Percentiles rank a stretch among this genome's conserved stretches.
Evolutionary conservation across 2,329 filamentous ascomycete species (phyloP).

Genomic region (Byssothecium circinans): DNA sequence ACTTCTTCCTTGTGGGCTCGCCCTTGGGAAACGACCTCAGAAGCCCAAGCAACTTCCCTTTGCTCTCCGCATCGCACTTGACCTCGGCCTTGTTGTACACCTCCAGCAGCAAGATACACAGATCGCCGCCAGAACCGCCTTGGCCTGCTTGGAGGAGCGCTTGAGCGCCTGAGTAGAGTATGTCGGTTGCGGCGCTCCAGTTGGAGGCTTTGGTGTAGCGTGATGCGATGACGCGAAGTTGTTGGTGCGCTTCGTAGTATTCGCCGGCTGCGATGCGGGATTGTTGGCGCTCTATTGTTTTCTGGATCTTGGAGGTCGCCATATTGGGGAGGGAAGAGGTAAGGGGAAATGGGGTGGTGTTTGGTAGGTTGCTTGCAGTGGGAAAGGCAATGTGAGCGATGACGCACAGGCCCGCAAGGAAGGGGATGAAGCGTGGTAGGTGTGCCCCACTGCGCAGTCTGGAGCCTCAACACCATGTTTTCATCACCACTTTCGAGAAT

Average conservation of each 20-base stretch:
- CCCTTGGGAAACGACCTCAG: slow-evolving; percentile 77
- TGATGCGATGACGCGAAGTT: slow-evolving; percentile 91
- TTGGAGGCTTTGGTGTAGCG: slow-evolving; percentile 89
- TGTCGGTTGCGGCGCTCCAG: slow-evolving; percentile 82
- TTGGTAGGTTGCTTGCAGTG: too few species aligned
- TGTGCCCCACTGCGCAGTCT: neutral
- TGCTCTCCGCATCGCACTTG: slow-evolving; percentile 71
- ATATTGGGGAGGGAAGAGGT: neutral
- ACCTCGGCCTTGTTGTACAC: slow-evolving; percentile 87
- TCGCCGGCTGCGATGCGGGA: slow-evolving; percentile 75
- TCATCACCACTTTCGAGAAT: slow-evolving; percentile 5
- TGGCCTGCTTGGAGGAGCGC: slow-evolving; percentile 90
- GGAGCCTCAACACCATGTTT: slow-evolving; percentile 3
- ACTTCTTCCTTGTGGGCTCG: slow-evolving; percentile 92
- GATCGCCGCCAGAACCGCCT: slow-evolving; percentile 86
- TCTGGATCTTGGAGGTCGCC: slow-evolving; percentile 60
- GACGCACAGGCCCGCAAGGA: slow-evolving; percentile 7
- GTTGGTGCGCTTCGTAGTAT: slow-evolving; percentile 98
- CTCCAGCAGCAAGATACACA: slow-evolving; percentile 84
- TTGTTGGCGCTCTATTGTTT: slow-evolving; percentile 69
- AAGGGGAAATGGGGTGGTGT: neutral
- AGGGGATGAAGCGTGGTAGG: neutral
- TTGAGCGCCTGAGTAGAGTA: slow-evolving; percentile 80
- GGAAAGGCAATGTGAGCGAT: neutral
- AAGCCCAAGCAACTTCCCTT: slow-evolving; percentile 74